A percentile compares a stretch with the other conserved stretches of the same genome.
These are phyloP conservation scores for Mortierella antarctica DNA, from an alignment of 192 early-diverging fungal genomes.

Conservation along the genomic window DNA sequence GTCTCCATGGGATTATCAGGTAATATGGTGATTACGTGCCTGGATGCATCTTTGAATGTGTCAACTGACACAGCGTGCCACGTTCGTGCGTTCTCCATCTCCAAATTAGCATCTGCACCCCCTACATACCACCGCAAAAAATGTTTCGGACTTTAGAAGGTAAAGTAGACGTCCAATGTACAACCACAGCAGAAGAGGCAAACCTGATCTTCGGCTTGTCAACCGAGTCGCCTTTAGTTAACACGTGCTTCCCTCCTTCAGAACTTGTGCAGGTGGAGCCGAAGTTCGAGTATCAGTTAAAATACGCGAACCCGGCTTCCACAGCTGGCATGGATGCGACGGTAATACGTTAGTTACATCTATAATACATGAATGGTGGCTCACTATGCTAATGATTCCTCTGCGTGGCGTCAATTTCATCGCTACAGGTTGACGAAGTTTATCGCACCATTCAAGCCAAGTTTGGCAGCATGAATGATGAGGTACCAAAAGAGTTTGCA, in stretches of 20 bases:
- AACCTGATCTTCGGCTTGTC: too few relatives aligned
- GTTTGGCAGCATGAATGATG: too few relatives aligned
- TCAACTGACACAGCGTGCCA: not conserved
- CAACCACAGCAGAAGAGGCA: too few relatives aligned
- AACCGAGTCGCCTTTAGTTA: not conserved
- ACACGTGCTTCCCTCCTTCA: not conserved
- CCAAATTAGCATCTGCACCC: slow-evolving; percentile 33
- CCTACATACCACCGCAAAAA: slow-evolving; percentile 13
- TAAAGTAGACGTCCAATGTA: not conserved
- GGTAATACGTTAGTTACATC: not conserved
- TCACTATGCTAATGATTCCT: not conserved
- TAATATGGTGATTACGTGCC: not conserved
- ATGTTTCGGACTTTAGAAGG: slow-evolving; percentile 21
- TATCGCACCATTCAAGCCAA: too few relatives aligned
- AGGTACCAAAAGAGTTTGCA: too few relatives aligned
- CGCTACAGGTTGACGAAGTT: too few relatives aligned
- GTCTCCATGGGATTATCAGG: slow-evolving; percentile 47
- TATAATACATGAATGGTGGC: too few relatives aligned
- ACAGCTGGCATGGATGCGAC: not conserved
- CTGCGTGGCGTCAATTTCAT: not conserved
- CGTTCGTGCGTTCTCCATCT: too few relatives aligned
- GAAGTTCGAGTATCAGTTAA: slow-evolving; percentile 35
- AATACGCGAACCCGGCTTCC: slow-evolving; percentile 21
- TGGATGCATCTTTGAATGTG: not conserved
- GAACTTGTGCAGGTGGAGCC: slow-evolving; percentile 25